Evolutionary conservation across 1,139 yeast species (phyloP), one percentile per base, ranked within the genome.

Genomic region (Geotrichum klebahnii): DNA sequence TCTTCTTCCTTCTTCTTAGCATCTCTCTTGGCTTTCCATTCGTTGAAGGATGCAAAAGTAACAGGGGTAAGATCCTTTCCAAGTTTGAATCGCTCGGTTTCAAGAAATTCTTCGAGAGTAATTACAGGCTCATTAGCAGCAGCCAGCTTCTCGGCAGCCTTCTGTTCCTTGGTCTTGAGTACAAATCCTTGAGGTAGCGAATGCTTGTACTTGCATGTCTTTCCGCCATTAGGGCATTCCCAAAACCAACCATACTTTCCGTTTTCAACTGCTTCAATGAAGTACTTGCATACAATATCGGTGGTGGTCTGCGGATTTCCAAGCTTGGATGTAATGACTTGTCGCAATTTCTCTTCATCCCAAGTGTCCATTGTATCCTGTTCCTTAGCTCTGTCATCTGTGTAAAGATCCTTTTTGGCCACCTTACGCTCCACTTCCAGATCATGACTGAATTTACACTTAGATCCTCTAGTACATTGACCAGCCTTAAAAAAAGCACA

Each of bases 161-260:
- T 84, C 68, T 94, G 96, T 67, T 92, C 98, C 70, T 89, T 90
- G 43, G 98, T 92, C 76, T 92, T 94, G 71, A 94, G 79, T 50
- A 88, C 95, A 68, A 89, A 94, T 1, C 98, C 99, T 42, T 94
- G 89, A 39, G 99, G 99, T 61, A 94, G 76, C n/a, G 97, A 84
- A 70, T 94, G 99, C 68, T 79, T 82, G 73, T 94, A 94, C 74
- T 84, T 92, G 79, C 99, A 94, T 52, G 80, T 84, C 59, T 84
- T 82, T 57, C 96, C 97, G 37, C 92, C 92, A 61, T 87, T 87
- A 33, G 98, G 99, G 73, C 99, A 92, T 29, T 79, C 78, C 99
- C 98, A 92, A 70, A 92, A 90, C 98, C 98, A 92, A 61, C 99
- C 98, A 66, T 94, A 92, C 67, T 92, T 90, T 52, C 95, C 94